A percentile compares a stretch with the other conserved stretches of the same genome.
phyloP scores from a whole-genome alignment of 2,329 filamentous ascomycete genomes.

The Phoma sp. region DNA sequence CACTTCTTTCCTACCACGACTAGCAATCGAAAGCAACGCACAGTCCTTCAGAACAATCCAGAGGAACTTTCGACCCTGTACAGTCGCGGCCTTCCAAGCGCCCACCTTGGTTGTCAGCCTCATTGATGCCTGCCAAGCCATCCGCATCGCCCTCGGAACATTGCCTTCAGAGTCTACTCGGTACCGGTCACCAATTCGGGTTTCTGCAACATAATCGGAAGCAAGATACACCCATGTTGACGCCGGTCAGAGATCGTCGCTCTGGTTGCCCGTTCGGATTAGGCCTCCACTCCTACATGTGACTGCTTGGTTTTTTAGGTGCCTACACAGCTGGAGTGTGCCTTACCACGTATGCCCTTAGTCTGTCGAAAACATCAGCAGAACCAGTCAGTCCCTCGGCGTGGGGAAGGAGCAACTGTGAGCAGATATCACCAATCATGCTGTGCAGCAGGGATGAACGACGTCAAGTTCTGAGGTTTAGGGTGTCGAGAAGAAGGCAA shows the following conservation, averaged over 20 bases:
- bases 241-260: slow-evolving; percentile 4
- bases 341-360: neutral
- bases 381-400: neutral
- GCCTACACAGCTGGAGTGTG: slow-evolving; percentile 2
- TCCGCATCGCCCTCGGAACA: neutral
- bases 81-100: neutral
- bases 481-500: slow-evolving; percentile 1
- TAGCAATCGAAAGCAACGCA: neutral
- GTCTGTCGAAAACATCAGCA: neutral
- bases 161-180: neutral
- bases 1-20: neutral
- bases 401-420: neutral
- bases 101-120: neutral
- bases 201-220: neutral
- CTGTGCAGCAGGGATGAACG: neutral
- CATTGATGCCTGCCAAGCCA: neutral
- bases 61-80: neutral
- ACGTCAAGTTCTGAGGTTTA: neutral
- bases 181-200: neutral
- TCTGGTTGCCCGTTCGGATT: neutral
- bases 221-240: neutral
- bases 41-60: slow-evolving; percentile 7
- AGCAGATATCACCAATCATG: slow-evolving; percentile 1
- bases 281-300: neutral
- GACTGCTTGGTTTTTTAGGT: neutral